These are phyloP conservation scores for Echium plantagineum DNA, from an alignment of 257 asterid genomes.

Conservation along the genomic window DNA sequence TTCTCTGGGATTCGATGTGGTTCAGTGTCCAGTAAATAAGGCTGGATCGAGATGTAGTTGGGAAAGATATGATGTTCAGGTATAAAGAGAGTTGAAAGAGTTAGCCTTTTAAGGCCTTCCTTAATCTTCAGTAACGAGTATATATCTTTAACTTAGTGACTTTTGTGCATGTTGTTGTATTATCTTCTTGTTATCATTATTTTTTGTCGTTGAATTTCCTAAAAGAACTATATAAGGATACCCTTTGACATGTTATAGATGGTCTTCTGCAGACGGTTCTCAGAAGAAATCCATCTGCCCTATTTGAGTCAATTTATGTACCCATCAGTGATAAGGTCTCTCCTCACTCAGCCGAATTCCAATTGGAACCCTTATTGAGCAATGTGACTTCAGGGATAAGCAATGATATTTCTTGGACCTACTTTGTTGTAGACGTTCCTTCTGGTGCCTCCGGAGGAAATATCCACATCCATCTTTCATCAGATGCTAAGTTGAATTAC, in stretches of 20 bases:
- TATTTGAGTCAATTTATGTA: conserved; percentile 72
- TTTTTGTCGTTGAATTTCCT: background rate
- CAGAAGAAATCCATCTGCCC: conserved; percentile 38
- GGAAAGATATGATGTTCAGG: conserved; percentile 75
- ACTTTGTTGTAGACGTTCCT: conserved; percentile 71
- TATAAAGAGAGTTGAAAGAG: background rate
- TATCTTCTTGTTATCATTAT: background rate
- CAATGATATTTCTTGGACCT: conserved; percentile 52
- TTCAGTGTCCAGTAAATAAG: conserved; percentile 62
- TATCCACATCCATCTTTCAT: conserved; percentile 48
- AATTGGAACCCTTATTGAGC: conserved; percentile 69
- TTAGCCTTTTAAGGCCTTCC: too few relatives aligned
- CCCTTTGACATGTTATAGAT: conserved; percentile 17
- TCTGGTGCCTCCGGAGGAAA: conserved; percentile 75
- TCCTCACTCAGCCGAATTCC: conserved; percentile 45
- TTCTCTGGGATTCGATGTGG: conserved; percentile 53
- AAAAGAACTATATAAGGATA: background rate
- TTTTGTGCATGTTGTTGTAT: background rate
- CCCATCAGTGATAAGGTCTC: conserved; percentile 40
- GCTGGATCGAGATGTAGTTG: conserved; percentile 81
- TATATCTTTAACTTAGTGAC: background rate
- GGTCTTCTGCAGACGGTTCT: conserved; percentile 58
- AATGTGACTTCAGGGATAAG: conserved; percentile 38
- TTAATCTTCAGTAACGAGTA: background rate
- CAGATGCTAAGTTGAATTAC: conserved; percentile 39